These are phyloP conservation scores for Globisporangium radiosum DNA, from an alignment of 352 stramenopile species.

Conservation along the genomic window DNA sequence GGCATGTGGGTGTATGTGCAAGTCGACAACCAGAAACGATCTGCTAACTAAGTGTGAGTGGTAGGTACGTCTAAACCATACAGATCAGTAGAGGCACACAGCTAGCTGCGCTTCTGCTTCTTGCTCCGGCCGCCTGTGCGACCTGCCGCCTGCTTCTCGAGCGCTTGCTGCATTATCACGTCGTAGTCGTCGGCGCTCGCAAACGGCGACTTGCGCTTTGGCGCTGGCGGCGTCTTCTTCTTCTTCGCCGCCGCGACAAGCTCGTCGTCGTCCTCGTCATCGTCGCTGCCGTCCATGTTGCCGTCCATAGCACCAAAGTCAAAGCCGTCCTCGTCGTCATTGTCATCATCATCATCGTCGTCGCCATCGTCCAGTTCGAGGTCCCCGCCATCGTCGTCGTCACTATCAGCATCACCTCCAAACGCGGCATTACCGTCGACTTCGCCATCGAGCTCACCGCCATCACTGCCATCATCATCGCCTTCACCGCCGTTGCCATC, in stretches of 20 bases:
- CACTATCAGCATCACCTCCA: constrained; percentile 9
- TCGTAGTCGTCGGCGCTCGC: constrained; percentile 76
- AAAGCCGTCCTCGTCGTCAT: constrained; percentile 29
- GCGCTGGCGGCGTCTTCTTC: constrained; percentile 39
- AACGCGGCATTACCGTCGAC: constrained; percentile 15
- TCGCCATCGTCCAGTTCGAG: constrained; percentile 16
- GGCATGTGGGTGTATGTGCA: no score
- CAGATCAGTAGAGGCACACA: no score
- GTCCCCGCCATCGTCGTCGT: constrained; percentile 43
- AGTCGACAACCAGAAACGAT: no score
- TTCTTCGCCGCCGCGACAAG: constrained; percentile 27
- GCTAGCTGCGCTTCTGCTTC: constrained; percentile 28
- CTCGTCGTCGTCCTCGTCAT: constrained; percentile 29
- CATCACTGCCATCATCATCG: constrained; percentile 29
- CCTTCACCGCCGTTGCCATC: constrained; percentile 32
- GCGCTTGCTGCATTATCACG: constrained; percentile 52
- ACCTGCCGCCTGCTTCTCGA: constrained; percentile 40
- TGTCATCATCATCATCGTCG: constrained; percentile 17
- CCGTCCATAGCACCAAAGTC: constrained; percentile 12
- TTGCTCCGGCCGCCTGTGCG: constrained; percentile 24
- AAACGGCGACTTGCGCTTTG: constrained; percentile 69
- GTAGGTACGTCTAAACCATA: no score
- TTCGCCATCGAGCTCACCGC: constrained; percentile 14
- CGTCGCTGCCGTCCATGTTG: constrained; percentile 1
- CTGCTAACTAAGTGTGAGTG: no score